These are phyloP conservation scores for Sporothrix brasiliensis DNA, from an alignment of 2,329 filamentous ascomycete genomes.

Conservation along the genomic window DNA sequence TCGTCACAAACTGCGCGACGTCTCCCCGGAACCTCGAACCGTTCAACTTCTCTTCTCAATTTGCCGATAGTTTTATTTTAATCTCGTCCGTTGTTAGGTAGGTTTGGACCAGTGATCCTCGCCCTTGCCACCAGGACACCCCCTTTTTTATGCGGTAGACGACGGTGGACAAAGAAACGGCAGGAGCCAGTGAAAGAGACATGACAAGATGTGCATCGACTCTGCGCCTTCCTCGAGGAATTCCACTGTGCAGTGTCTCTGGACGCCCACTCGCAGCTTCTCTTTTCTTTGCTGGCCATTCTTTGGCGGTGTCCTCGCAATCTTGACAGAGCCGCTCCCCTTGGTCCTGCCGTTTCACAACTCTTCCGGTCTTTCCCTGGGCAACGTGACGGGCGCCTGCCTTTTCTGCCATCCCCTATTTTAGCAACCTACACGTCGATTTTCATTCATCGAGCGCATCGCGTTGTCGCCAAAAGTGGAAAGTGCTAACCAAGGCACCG, in stretches of 20 bases:
- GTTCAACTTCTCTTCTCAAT: constrained; percentile 23
- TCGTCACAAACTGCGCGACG: constrained; percentile 31
- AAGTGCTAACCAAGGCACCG: constrained; percentile 23
- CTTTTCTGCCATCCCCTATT: not conserved
- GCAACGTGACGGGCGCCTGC: not conserved
- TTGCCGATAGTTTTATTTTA: constrained; percentile 29
- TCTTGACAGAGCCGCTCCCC: constrained; percentile 4
- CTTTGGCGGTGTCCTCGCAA: not conserved
- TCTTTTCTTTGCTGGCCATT: not conserved
- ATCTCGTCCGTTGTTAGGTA: constrained; percentile 28
- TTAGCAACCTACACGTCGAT: not conserved
- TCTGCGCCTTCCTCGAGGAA: constrained; percentile 1
- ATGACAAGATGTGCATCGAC: not conserved
- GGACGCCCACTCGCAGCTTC: constrained; percentile 13
- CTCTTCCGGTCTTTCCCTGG: constrained; percentile 8
- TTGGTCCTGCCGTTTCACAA: constrained; percentile 25
- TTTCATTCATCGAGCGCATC: not conserved
- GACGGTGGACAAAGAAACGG: constrained; percentile 3
- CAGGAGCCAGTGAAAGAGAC: not conserved
- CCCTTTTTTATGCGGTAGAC: constrained; percentile 3
- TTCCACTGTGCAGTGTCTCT: not conserved
- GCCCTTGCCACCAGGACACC: not conserved
- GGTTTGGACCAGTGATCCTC: constrained; percentile 24
- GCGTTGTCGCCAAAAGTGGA: not conserved
- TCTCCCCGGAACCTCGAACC: constrained; percentile 5